Evolutionary conservation across 1,284 basidiomycete genomes (phyloP), one percentile per base, ranked within the genome.

Genomic region (Ustilago shanxiensis): DNA sequence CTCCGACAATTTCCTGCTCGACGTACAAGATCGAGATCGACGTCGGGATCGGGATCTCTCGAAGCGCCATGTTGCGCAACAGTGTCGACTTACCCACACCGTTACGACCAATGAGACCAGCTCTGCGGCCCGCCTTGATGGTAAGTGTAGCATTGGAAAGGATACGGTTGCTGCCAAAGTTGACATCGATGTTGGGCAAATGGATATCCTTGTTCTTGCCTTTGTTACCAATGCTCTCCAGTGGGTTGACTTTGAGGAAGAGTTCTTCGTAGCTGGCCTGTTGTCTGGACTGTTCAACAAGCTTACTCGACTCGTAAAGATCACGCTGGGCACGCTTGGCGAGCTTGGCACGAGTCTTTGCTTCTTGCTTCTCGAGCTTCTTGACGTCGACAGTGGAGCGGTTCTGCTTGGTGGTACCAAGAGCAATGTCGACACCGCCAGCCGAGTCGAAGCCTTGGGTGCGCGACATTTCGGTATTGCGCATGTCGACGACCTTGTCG

Each of bases 231-330:
- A 90, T 90, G 2, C 93, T 91, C 87, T 97, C 94, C 71, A 99
- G 88, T 54, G 97, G 95, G 87, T 99, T 99, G 88, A 99, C 95
- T 89, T 96, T 94, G 92, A 99, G 93, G 88, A 96, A 99, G 91
- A 98, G 92, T 86, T 98, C 96, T 86, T 98, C 95, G 88, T 98
- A 98, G 28, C 92, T 91, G 91, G 96, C 75, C 89, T 95, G 94
- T 88, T 95, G 94, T 86, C 92, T 91, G 87, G 94, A 91, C 82
- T 94, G 92, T 85, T 98, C 94, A 66, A 99, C 90, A 35, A 99
- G 89, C 87, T 97, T 98, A 24, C 93, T 95, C 18, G 95, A 95
- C 87, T 98, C 95, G 87, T 98, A 99, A 45, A 98, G 89, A 87
- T 95, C 93, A 44, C 82, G 80, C 75, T 85, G 91, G 10, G 93